phyloP scores from a whole-genome alignment of 805 yeast species.

The Saccharomycopsis vini region DNA sequence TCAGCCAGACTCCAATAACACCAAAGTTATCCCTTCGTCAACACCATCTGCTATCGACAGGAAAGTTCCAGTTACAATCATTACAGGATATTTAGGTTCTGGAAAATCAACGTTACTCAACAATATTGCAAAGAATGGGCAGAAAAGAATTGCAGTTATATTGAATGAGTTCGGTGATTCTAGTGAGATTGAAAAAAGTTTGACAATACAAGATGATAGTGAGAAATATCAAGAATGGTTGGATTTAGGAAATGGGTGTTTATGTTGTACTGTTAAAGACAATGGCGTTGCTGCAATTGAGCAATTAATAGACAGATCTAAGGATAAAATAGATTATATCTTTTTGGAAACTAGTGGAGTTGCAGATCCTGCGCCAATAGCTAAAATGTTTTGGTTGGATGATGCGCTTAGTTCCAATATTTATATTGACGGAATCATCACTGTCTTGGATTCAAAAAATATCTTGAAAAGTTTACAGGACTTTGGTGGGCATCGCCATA shows the following conservation, averaged over 20 bases:
- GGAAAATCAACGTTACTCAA: constrained; percentile 87
- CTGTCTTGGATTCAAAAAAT: constrained; percentile 73
- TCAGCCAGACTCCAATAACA: constrained; percentile 13
- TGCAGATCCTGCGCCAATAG: constrained; percentile 97
- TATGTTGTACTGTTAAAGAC: constrained; percentile 94
- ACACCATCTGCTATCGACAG: constrained; percentile 14
- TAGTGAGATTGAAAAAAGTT: constrained; percentile 76
- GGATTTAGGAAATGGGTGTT: constrained; percentile 92
- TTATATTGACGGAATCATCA: constrained; percentile 83
- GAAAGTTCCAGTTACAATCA: constrained; percentile 82
- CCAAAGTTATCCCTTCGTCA: constrained; percentile 1
- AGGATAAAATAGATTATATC: constrained; percentile 79
- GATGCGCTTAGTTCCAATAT: constrained; percentile 78
- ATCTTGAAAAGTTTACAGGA: constrained; percentile 62
- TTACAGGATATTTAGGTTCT: constrained; percentile 91
- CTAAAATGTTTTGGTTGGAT: constrained; percentile 96
- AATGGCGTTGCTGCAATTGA: constrained; percentile 94
- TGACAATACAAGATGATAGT: constrained; percentile 54
- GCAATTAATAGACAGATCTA: constrained; percentile 62
- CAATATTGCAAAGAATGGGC: constrained; percentile 59
- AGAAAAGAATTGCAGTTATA: constrained; percentile 75
- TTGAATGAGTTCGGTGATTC: constrained; percentile 91
- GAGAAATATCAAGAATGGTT: constrained; percentile 82
- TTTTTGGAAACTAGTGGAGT: constrained; percentile 89
- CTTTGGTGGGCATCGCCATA: constrained; percentile 62